Conservation (phyloP, 768 basidiomycete species). For the Boletus sp. region DNA sequence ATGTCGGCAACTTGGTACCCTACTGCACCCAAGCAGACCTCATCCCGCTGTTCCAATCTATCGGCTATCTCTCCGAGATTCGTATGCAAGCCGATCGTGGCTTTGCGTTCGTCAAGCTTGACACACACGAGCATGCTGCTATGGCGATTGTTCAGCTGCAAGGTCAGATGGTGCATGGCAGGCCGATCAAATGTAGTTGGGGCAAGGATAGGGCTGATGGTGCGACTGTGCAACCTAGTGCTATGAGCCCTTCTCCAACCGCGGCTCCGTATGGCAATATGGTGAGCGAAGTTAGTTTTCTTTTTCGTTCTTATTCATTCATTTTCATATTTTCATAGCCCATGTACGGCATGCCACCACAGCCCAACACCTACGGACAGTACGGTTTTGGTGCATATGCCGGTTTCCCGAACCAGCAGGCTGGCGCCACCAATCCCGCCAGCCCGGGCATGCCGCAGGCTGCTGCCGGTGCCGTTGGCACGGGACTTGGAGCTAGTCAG, state of each 20-base stretch:
- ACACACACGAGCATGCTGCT: constrained; percentile 97
- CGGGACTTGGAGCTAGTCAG: constrained; percentile 54
- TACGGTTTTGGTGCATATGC: constrained; percentile 76
- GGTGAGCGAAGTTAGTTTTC: constrained; percentile 40
- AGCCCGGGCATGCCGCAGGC: constrained; percentile 55
- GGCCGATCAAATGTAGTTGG: constrained; percentile 99
- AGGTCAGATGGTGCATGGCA: constrained; percentile 94
- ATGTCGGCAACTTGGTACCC: constrained; percentile 97
- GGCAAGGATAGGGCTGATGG: constrained; percentile 92
- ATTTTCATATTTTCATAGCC: constrained; percentile 44
- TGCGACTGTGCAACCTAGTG: constrained; percentile 46
- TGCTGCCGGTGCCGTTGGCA: constrained; percentile 52
- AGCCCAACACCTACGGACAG: constrained; percentile 70
- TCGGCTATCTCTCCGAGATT: constrained; percentile 97
- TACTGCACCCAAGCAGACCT: constrained; percentile 97
- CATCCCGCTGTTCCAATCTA: constrained; percentile 96
- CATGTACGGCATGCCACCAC: constrained; percentile 90
- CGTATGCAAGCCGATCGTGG: constrained; percentile 99
- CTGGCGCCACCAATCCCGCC: constrained; percentile 46
- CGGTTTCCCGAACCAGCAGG: constrained; percentile 62
- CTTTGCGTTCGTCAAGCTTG: constrained; percentile 98
- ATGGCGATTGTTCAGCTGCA: constrained; percentile 97
- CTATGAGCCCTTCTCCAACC: constrained; percentile 62
- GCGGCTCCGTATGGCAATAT: constrained; percentile 73
- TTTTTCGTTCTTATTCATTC: background rate